Evolutionary conservation across 2,329 filamentous ascomycete genomes (phyloP).

Genomic region (Xylaria sp.): DNA sequence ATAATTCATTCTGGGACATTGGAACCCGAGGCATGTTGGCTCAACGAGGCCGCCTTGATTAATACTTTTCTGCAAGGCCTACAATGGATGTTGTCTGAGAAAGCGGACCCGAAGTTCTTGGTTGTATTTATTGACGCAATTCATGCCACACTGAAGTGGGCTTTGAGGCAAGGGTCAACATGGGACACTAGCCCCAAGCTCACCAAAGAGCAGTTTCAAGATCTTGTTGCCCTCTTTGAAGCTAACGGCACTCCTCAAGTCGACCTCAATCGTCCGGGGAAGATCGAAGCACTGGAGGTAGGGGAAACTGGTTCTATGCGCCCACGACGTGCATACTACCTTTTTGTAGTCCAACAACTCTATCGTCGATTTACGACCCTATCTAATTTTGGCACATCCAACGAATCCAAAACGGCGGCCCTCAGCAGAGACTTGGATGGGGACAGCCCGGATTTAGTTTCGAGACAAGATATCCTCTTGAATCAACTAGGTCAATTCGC

Average conservation of each 20-base stretch:
- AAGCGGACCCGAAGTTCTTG: slow-evolving; percentile 41
- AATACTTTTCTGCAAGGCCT: slow-evolving; percentile 49
- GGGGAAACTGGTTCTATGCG: slow-evolving; percentile 23
- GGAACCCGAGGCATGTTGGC: slow-evolving; percentile 46
- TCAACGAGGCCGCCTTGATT: slow-evolving; percentile 56
- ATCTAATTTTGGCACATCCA: not conserved
- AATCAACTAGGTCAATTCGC: slow-evolving; percentile 47
- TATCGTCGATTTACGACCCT: slow-evolving; percentile 47
- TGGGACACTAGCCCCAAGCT: slow-evolving; percentile 30
- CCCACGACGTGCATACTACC: slow-evolving; percentile 43
- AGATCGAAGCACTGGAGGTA: slow-evolving; percentile 31
- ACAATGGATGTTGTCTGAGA: slow-evolving; percentile 41
- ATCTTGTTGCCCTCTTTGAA: slow-evolving; percentile 33
- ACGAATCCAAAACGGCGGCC: slow-evolving; percentile 11
- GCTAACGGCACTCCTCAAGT: slow-evolving; percentile 33
- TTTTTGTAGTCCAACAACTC: slow-evolving; percentile 47
- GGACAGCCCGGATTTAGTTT: slow-evolving; percentile 9
- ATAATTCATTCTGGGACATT: slow-evolving; percentile 61
- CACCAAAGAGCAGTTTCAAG: slow-evolving; percentile 41
- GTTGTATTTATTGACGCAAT: slow-evolving; percentile 48
- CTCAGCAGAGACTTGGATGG: slow-evolving; percentile 38
- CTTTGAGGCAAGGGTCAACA: slow-evolving; percentile 32
- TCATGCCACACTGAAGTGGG: slow-evolving; percentile 40
- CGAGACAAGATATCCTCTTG: slow-evolving; percentile 45
- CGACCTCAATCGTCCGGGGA: slow-evolving; percentile 34